Base-by-base conservation (phyloP, 371 early-diverging fungal genomes). In the Haplosporangium sp. region DNA sequence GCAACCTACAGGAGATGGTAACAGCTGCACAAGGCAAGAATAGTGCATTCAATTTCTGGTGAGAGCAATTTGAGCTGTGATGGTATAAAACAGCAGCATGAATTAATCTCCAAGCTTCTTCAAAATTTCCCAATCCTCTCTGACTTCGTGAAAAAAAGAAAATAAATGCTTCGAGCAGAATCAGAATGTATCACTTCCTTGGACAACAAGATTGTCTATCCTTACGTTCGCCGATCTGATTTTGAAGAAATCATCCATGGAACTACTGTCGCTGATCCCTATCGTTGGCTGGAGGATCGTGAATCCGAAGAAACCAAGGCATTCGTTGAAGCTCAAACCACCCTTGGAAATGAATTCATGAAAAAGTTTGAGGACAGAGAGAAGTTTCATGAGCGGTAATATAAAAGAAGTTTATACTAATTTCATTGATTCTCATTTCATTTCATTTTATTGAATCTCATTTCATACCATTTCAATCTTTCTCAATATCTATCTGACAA, bases 281-380 rank as follows among this genome's bases (percentile, higher is more conserved):
- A 89, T 74, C 87, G 87, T 20, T 89, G 89, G 89, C 76, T 89
- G 42, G 89, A 89, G 66, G 85, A 86, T 19, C 88, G 88, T 2
- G 84, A 88, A 6, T 71, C 83, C 15, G 71, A 78, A 45, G 88
- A 86, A 70, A 89, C 89, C 37, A 75, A 83, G 77, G 81, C 60
- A 7, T 86, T 85, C 71, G 73, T 85, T 39, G 69, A 83, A 7
- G 85, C 76, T 5, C 87, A 87, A 71, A 76, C 75, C 68, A 55
- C 40, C 44, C 20, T 86, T 35, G 65, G 83, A 11, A 39, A 48
- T 34, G 74, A 69, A n/a, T 81, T 65, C 61, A 40, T 86, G 57
- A 76, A 76, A 48, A 74, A 76, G 61, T 87, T 78, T 68, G 75
- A 68, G 8, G 64, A 67, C 34, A 82, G 82, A 38, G 72, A 70